phyloP scores from a whole-genome alignment of 2,329 filamentous ascomycete genomes.

The Pseudocercospora fijiensis region DNA sequence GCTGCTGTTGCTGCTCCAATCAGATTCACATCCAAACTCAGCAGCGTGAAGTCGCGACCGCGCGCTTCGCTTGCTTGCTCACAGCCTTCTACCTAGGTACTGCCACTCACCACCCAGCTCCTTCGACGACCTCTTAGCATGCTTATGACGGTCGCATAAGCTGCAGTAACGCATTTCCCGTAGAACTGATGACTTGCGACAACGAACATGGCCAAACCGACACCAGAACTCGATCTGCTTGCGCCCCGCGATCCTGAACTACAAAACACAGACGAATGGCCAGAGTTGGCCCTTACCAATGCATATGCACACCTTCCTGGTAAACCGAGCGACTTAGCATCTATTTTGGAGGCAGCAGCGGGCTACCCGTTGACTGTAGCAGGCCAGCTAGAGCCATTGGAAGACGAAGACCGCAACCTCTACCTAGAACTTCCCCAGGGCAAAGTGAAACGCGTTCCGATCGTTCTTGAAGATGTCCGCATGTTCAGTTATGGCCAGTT shows the following conservation, averaged over 20 bases:
- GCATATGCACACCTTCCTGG: slow-evolving; percentile 51
- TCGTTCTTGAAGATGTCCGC: slow-evolving; percentile 54
- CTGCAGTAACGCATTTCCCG: not conserved
- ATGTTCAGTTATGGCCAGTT: slow-evolving; percentile 52
- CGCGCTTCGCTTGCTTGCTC: not conserved
- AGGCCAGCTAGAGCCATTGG: slow-evolving; percentile 57
- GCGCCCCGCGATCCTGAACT: slow-evolving; percentile 43
- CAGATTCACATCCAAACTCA: not conserved
- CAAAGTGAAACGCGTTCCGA: slow-evolving; percentile 40
- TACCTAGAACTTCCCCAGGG: slow-evolving; percentile 19
- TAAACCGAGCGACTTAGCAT: slow-evolving; percentile 49
- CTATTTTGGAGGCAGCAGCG: slow-evolving; percentile 60
- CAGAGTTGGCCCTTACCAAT: slow-evolving; percentile 61
- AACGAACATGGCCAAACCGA: slow-evolving; percentile 33
- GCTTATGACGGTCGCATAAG: slow-evolving; percentile 12
- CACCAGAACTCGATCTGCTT: slow-evolving; percentile 41
- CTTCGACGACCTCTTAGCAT: not conserved
- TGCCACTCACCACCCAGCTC: not conserved
- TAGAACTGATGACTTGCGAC: slow-evolving; percentile 2
- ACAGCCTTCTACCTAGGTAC: not conserved
- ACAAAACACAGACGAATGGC: slow-evolving; percentile 53
- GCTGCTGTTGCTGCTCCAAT: slow-evolving; percentile 4
- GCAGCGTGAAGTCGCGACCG: not conserved
- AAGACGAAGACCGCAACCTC: slow-evolving; percentile 41
- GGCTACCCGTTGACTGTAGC: slow-evolving; percentile 62